These are phyloP conservation scores for Lodderomyces pseudojiufengensis DNA, from an alignment of 1,139 yeast genomes.

Conservation along the genomic window DNA sequence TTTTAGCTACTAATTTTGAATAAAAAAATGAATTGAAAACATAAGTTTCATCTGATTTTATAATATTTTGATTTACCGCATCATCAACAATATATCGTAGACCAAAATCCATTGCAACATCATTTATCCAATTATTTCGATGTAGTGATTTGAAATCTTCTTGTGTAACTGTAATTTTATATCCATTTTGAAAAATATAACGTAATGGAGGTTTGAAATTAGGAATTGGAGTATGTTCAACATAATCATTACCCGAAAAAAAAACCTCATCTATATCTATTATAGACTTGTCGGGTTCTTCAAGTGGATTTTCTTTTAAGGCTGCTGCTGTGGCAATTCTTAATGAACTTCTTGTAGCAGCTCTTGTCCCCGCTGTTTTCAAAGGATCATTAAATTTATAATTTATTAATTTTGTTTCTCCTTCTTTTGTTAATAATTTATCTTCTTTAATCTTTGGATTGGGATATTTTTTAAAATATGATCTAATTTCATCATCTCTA, in stretches of 20 bases:
- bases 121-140: constrained; percentile 74
- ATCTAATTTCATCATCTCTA: constrained; percentile 10
- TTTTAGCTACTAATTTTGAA: constrained; percentile 49
- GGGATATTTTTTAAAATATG: constrained; percentile 11
- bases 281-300: background rate
- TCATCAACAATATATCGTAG: constrained; percentile 53
- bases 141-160: constrained; percentile 67
- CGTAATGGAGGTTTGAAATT: constrained; percentile 50
- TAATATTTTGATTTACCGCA: constrained; percentile 22
- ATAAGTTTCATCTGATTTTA: constrained; percentile 38
- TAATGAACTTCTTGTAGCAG: constrained; percentile 1
- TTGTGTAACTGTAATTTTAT: constrained; percentile 48
- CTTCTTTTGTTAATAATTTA: constrained; percentile 7
- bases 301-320: background rate
- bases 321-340: background rate
- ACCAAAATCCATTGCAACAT: constrained; percentile 68
- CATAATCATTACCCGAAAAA: background rate
- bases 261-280: background rate
- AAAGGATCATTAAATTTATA: constrained; percentile 3
- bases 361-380: too few relatives aligned
- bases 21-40: constrained; percentile 85
- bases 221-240: constrained; percentile 6
- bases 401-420: constrained; percentile 4
- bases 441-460: constrained; percentile 9
- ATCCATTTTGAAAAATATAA: constrained; percentile 46